Percentiles rank a stretch among this genome's conserved stretches.
These are phyloP conservation scores for Ceratocystis albifundus DNA, from an alignment of 2,329 filamentous ascomycete species.

Conservation along the genomic window DNA sequence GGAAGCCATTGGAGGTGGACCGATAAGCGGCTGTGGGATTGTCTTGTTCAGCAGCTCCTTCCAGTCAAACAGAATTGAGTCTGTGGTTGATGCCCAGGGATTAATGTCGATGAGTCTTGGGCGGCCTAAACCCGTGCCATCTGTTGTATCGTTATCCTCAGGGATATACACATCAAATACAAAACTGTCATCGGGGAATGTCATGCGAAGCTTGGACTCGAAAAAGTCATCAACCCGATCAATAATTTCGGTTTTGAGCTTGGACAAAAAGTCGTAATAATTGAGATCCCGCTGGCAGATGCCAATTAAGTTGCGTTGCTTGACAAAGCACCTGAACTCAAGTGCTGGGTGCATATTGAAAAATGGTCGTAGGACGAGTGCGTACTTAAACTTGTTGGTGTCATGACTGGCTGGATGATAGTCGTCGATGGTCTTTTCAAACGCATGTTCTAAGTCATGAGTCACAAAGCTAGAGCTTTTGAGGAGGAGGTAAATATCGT, in stretches of 20 bases:
- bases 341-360: conserved; percentile 80
- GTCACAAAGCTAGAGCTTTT: conserved; percentile 93
- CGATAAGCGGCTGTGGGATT: conserved; percentile 47
- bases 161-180: conserved; percentile 90
- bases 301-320: conserved; percentile 64
- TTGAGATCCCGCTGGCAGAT: conserved; percentile 85
- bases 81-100: conserved; percentile 81
- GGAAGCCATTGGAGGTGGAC: conserved; percentile 32
- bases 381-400: conserved; percentile 49
- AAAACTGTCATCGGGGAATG: conserved; percentile 75
- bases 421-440: conserved; percentile 54
- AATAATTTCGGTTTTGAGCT: conserved; percentile 53
- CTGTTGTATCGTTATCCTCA: conserved; percentile 42
- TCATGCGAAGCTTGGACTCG: conserved; percentile 56
- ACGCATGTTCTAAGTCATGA: conserved; percentile 87
- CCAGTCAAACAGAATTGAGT: conserved; percentile 84
- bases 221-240: conserved; percentile 68
- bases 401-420: conserved; percentile 35
- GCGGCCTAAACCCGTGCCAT: conserved; percentile 47
- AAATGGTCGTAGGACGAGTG: conserved; percentile 77
- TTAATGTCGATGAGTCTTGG: conserved; percentile 91
- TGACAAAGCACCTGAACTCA: conserved; percentile 93
- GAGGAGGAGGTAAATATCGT: conserved; percentile 85
- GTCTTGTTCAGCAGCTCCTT: conserved; percentile 66
- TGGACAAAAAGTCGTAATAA: conserved; percentile 68